Percentiles rank a stretch among this genome's conserved stretches.
Evolutionary conservation across 75 land plant species (phyloP).

Genomic region (Pinus taeda): DNA sequence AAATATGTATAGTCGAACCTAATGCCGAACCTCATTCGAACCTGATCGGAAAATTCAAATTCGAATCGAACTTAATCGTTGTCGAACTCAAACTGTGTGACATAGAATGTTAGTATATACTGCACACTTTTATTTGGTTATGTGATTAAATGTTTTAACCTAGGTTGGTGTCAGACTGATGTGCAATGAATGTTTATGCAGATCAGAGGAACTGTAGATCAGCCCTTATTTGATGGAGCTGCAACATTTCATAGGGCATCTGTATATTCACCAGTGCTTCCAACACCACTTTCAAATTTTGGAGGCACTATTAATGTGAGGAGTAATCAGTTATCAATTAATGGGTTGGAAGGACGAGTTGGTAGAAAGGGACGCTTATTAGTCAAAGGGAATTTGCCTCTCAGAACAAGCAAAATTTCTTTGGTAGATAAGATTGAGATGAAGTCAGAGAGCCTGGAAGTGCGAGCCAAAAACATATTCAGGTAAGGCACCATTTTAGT

Average conservation of each 20-base stretch:
- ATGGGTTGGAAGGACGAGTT: slow-evolving; percentile 85
- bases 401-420: slow-evolving; percentile 52
- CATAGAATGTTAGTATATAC: not conserved
- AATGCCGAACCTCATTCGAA: no score
- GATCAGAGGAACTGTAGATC: slow-evolving; percentile 89
- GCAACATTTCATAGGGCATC: slow-evolving; percentile 94
- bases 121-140: not conserved
- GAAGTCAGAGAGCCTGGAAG: slow-evolving; percentile 90
- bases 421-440: slow-evolving; percentile 74
- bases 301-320: slow-evolving; percentile 84
- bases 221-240: slow-evolving; percentile 88
- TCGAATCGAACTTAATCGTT: no score
- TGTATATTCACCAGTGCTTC: slow-evolving; percentile 92
- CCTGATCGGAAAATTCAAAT: no score
- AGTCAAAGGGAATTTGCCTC: slow-evolving; percentile 84
- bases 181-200: slow-evolving; percentile 16
- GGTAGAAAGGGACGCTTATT: slow-evolving; percentile 81
- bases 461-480: slow-evolving; percentile 85
- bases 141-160: not conserved
- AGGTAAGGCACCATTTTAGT: slow-evolving; percentile 40
- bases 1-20: no score
- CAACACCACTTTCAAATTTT: slow-evolving; percentile 83
- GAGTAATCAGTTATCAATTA: slow-evolving; percentile 77
- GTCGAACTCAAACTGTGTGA: no score
- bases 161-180: slow-evolving; percentile 3